Evolutionary conservation across 176 grass and related monocot species (phyloP), one percentile per base, ranked within the genome.

Genomic region (Carex kokanica): DNA sequence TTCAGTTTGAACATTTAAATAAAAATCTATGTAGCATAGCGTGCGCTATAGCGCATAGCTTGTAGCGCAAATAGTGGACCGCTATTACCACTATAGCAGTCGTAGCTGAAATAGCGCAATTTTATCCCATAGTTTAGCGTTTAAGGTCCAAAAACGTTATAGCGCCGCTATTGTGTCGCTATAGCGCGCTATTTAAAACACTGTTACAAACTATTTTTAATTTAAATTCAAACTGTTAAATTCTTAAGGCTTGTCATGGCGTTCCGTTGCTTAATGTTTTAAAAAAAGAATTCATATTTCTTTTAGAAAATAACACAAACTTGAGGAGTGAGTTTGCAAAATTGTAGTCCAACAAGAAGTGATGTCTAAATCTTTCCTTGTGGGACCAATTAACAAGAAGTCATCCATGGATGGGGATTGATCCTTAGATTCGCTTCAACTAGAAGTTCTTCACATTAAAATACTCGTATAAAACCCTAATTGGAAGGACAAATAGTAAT

Each of bases 341-440:
- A 75, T 53, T 75, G 55, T 75, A 29, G 13, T 29, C 72, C 49
- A 53, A n/a, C 13, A 54, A 70, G 55, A 70, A 75, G 10, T 74
- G 47, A 24, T 29, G 23, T 31, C 47, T 25, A 74, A 7, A 52
- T 74, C 41, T 52, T 12, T 17, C 54, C 6, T 15, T 16, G 23
- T 75, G 47, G 72, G 45, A 14, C 72, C 23, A 75, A 29, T 51
- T 55, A 31, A 24, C 72, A 8, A 15, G 17, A 75, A 75, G 72
- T 75, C 72, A 29, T 75, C 72, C 21, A 75, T 53, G 72, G 72
- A 75, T 75, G 47, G 72, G n/a, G 72, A 75, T 52, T 54, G 21
- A 13, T 75, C 47, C 14, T 74, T 12, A 74, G 45, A 53, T 25
- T 74, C 71, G 6, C 21, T 53, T 75, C 72, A 75, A 45, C 36